Conservation (phyloP, 495 filamentous ascomycete species). For the Jackrogersella minutella region DNA sequence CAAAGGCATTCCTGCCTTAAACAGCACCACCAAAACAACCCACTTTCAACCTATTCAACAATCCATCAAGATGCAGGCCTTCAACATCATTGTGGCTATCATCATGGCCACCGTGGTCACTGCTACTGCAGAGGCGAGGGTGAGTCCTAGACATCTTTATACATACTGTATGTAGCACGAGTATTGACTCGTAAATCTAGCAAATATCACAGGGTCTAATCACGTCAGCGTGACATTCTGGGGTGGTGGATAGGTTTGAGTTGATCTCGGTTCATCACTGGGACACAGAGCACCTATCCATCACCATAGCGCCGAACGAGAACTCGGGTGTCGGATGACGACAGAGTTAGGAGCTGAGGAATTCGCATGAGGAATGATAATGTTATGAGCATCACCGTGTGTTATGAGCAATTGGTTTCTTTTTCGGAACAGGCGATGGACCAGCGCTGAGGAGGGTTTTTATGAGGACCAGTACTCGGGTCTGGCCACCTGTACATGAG, state of each 20-base stretch:
- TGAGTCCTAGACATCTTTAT: slow-evolving; percentile 10
- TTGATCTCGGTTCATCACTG: slow-evolving; percentile 4
- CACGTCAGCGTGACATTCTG: slow-evolving; percentile 22
- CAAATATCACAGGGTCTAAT: slow-evolving; percentile 19
- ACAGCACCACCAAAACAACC: slow-evolving; percentile 27
- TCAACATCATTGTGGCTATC: slow-evolving; percentile 34
- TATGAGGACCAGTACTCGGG: slow-evolving; percentile 28
- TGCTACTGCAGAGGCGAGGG: slow-evolving; percentile 33
- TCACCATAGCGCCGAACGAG: slow-evolving; percentile 19
- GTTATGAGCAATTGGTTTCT: slow-evolving; percentile 36
- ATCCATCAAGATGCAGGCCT: slow-evolving; percentile 32
- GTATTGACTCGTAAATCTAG: slow-evolving; percentile 15
- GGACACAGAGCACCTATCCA: slow-evolving; percentile 9
- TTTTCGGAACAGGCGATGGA: slow-evolving; percentile 25
- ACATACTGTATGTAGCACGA: no score
- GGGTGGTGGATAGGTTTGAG: slow-evolving; percentile 7
- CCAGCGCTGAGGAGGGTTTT: slow-evolving; percentile 18
- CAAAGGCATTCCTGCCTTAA: slow-evolving; percentile 33
- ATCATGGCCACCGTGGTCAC: slow-evolving; percentile 31
- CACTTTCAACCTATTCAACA: background rate
- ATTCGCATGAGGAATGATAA: slow-evolving; percentile 25
- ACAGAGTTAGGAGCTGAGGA: slow-evolving; percentile 8
- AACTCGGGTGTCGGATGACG: slow-evolving; percentile 27
- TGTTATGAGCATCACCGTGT: slow-evolving; percentile 33
- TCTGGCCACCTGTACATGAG: slow-evolving; percentile 22